Evolutionary conservation across 2,329 filamentous ascomycete species (phyloP).

Genomic region (Alternaria incomplexa): DNA sequence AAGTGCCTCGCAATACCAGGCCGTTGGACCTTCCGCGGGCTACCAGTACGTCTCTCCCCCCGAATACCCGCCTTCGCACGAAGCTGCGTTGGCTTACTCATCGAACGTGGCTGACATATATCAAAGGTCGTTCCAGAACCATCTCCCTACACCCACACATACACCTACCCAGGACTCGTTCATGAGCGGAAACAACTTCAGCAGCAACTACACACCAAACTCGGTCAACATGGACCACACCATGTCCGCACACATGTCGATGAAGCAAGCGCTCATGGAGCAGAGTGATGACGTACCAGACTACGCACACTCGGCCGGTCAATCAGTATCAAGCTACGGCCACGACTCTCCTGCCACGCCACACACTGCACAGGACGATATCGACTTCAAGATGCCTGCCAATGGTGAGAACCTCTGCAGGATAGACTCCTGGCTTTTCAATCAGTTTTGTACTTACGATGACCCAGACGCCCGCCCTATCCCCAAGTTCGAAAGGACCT

Average conservation of each 20-base stretch:
- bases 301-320: conserved; percentile 60
- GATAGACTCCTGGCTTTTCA: conserved; percentile 57
- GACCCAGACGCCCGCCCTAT: conserved; percentile 60
- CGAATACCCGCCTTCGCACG: conserved; percentile 52
- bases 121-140: conserved; percentile 54
- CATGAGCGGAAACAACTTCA: conserved; percentile 53
- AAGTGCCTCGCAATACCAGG: conserved; percentile 43
- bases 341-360: conserved; percentile 68
- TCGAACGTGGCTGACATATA: conserved; percentile 43
- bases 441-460: conserved; percentile 72
- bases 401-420: conserved; percentile 60
- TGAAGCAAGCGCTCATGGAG: conserved; percentile 65
- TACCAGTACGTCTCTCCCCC: conserved; percentile 55
- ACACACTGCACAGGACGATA: conserved; percentile 62
- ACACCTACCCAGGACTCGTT: conserved; percentile 61
- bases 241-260: conserved; percentile 62
- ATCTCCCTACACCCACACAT: conserved; percentile 62
- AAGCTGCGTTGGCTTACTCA: conserved; percentile 44
- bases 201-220: conserved; percentile 54
- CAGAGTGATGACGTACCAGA: conserved; percentile 59
- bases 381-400: conserved; percentile 59
- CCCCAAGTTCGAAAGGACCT: conserved; percentile 83
- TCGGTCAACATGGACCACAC: conserved; percentile 51
- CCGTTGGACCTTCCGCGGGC: conserved; percentile 29
- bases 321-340: conserved; percentile 66